Conservation (phyloP, 225 moss, liverwort and hornwort species). For the Ulota crispa region DNA sequence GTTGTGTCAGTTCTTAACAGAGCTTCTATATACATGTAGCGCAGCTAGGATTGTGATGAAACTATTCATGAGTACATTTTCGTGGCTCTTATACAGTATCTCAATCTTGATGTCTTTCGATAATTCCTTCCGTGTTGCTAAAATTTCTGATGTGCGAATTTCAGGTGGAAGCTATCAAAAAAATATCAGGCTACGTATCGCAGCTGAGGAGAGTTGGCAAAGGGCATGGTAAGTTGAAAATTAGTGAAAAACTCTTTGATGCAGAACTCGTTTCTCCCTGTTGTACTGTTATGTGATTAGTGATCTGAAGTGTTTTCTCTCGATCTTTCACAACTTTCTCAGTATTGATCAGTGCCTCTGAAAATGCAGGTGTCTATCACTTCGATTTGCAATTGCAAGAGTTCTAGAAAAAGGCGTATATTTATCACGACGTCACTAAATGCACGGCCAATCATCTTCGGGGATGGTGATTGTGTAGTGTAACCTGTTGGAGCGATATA, state of each 20-base stretch:
- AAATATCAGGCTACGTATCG: constrained; percentile 72
- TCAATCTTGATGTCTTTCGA: neutral
- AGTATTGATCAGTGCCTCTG: neutral
- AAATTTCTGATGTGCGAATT: neutral
- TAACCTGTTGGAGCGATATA: neutral
- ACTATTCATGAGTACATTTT: neutral
- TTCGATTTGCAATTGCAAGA: constrained; percentile 67
- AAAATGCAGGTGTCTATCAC: constrained; percentile 65
- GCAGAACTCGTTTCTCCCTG: neutral
- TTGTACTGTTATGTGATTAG: neutral
- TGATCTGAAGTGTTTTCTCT: neutral
- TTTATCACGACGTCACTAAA: neutral
- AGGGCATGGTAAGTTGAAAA: constrained; percentile 69
- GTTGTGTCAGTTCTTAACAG: neutral
- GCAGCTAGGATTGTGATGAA: neutral
- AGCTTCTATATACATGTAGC: neutral
- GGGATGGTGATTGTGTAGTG: neutral
- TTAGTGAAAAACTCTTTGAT: neutral
- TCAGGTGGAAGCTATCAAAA: constrained; percentile 82
- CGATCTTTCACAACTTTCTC: neutral
- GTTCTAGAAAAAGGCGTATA: neutral
- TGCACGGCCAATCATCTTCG: neutral
- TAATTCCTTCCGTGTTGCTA: constrained; percentile 3
- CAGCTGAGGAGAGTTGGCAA: constrained; percentile 94
- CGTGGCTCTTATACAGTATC: neutral